A percentile compares a stretch with the other conserved stretches of the same genome.
These are phyloP conservation scores for Pestalotiopsis sp. DNA, from an alignment of 2,329 filamentous ascomycete species.

Conservation along the genomic window DNA sequence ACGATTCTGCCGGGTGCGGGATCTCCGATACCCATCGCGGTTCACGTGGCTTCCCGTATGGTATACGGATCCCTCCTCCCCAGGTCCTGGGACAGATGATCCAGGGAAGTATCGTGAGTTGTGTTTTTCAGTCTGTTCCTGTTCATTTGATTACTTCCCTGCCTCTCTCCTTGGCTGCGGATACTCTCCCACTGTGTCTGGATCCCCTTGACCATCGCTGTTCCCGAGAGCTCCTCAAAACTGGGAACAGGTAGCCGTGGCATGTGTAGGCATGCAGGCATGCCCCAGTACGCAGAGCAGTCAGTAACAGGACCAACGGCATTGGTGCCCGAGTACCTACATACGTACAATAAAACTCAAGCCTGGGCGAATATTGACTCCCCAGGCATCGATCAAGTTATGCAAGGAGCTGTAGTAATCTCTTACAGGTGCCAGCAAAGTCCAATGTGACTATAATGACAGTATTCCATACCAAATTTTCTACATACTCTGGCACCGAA, in stretches of 20 bases:
- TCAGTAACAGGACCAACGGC: background rate
- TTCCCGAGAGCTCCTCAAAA: conserved; percentile 5
- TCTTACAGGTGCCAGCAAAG: background rate
- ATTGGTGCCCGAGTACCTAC: background rate
- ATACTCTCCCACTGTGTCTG: background rate
- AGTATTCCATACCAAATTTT: background rate
- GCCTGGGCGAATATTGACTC: background rate
- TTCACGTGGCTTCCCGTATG: conserved; percentile 6
- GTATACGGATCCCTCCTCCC: background rate
- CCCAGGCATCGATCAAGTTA: background rate
- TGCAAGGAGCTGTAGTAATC: background rate
- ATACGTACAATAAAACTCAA: background rate
- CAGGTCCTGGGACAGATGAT: background rate
- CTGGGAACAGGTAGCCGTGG: background rate
- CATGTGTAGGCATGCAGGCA: background rate
- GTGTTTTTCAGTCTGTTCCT: too few relatives aligned
- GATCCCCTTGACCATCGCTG: background rate
- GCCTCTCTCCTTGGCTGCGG: background rate
- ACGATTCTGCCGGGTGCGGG: conserved; percentile 3
- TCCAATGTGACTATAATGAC: background rate
- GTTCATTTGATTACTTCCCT: background rate
- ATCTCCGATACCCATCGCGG: conserved; percentile 7
- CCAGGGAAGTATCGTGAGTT: background rate
- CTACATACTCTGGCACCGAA: background rate
- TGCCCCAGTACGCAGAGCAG: background rate